Evolutionary conservation across 768 basidiomycete genomes (phyloP).

Genomic region (Tulasnella sp.): DNA sequence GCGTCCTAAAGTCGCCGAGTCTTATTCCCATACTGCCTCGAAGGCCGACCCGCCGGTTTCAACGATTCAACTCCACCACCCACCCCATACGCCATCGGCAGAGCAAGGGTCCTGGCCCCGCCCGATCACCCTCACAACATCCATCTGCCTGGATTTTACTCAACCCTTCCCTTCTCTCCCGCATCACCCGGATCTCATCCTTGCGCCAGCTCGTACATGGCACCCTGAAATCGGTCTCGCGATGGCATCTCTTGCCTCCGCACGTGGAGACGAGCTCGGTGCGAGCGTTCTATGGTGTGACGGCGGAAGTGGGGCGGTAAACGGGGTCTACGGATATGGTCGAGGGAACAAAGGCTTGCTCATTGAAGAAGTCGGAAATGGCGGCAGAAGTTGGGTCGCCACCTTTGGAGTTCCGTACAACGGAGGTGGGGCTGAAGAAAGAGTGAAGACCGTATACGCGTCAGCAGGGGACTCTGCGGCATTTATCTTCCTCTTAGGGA

Average conservation of each 20-base stretch:
- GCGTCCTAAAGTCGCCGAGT: conserved; percentile 49
- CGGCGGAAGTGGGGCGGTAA: conserved; percentile 21
- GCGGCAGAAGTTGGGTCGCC: conserved; percentile 61
- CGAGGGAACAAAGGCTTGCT: conserved; percentile 42
- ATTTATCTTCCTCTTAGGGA: neutral
- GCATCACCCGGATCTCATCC: conserved; percentile 63
- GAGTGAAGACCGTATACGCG: neutral
- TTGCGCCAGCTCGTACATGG: conserved; percentile 84
- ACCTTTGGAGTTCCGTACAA: conserved; percentile 55
- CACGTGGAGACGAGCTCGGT: conserved; percentile 60
- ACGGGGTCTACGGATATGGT: conserved; percentile 35
- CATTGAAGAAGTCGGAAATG: conserved; percentile 57
- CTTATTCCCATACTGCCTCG: conserved; percentile 58
- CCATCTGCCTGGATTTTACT: conserved; percentile 79
- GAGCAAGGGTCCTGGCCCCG: conserved; percentile 38
- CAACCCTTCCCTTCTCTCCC: conserved; percentile 54
- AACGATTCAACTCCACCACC: conserved; percentile 34
- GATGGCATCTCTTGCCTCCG: conserved; percentile 78
- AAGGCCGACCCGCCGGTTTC: conserved; percentile 35
- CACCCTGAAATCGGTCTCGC: conserved; percentile 61
- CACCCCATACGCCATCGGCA: conserved; percentile 40
- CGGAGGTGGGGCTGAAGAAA: neutral
- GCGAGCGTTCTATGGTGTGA: conserved; percentile 27
- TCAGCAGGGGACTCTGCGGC: neutral
- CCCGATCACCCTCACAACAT: conserved; percentile 57